Conservation (phyloP, 2,329 filamentous ascomycete genomes). For the Spiromastix sp. region DNA sequence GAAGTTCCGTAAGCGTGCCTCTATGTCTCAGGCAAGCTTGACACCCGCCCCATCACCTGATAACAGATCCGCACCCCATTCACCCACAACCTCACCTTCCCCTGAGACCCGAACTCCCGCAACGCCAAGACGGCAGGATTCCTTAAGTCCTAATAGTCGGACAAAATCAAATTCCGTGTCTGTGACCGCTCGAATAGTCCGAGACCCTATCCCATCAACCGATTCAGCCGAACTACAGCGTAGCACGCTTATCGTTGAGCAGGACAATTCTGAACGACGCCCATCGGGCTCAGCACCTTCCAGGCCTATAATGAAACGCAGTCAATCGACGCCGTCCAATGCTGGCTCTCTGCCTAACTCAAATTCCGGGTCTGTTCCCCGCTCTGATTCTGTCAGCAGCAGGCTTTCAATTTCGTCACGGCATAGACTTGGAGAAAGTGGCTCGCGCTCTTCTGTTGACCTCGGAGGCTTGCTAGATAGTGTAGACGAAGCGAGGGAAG, state of each 20-base stretch:
- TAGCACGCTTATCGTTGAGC: constrained; percentile 54
- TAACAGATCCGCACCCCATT: constrained; percentile 19
- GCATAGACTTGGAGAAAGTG: constrained; percentile 24
- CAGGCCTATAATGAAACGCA: constrained; percentile 23
- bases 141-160: constrained; percentile 17
- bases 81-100: constrained; percentile 18
- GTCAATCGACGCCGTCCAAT: constrained; percentile 30
- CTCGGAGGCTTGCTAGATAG: constrained; percentile 17
- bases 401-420: constrained; percentile 29
- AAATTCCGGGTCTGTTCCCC: constrained; percentile 19
- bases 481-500: constrained; percentile 32
- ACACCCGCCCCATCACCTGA: constrained; percentile 15
- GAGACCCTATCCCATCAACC: constrained; percentile 43
- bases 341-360: constrained; percentile 33
- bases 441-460: constrained; percentile 24
- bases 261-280: constrained; percentile 41
- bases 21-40: constrained; percentile 22
- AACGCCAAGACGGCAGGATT: constrained; percentile 20
- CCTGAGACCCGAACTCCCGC: constrained; percentile 20
- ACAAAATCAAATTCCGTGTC: constrained; percentile 61
- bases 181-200: constrained; percentile 74
- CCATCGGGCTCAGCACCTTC: constrained; percentile 14
- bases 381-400: constrained; percentile 28
- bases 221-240: constrained; percentile 37
- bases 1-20: constrained; percentile 37